Conservation (phyloP, 352 stramenopile species). For the Phytophthora pini region DNA sequence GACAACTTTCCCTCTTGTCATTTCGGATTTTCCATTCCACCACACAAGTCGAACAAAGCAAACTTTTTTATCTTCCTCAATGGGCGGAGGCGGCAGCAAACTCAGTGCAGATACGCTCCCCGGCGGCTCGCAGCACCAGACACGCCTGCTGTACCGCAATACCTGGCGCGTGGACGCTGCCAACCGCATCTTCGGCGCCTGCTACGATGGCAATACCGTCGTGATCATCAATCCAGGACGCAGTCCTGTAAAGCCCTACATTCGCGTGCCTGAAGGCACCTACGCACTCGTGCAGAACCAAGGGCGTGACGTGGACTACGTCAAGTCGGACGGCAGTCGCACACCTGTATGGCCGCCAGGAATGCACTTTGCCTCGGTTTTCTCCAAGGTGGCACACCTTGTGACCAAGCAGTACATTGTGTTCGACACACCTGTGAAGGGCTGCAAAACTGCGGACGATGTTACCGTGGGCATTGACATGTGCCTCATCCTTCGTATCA, state of each 20-base stretch:
- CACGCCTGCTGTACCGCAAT: conserved; percentile 66
- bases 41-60: conserved; percentile 5
- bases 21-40: conserved; percentile 26
- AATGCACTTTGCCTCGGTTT: conserved; percentile 76
- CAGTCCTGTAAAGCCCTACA: conserved; percentile 73
- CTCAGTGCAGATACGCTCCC: conserved; percentile 22
- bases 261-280: conserved; percentile 88
- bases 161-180: conserved; percentile 69
- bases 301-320: conserved; percentile 75
- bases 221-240: conserved; percentile 78
- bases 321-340: conserved; percentile 46
- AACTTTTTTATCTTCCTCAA: conserved; percentile 9
- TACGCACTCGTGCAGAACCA: conserved; percentile 90
- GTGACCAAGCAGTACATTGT: conserved; percentile 91
- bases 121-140: conserved; percentile 51
- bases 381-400: conserved; percentile 86
- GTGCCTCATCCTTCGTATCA: conserved; percentile 90
- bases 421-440: conserved; percentile 89
- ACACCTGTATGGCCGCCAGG: conserved; percentile 78
- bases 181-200: conserved; percentile 79
- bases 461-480: conserved; percentile 90
- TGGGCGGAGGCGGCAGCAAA: conserved; percentile 29
- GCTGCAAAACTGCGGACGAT: conserved; percentile 90
- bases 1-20: conserved; percentile 5
- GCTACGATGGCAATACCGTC: conserved; percentile 83